Base-by-base conservation (phyloP, 345 rosid species). In the Citrus sinensis region DNA sequence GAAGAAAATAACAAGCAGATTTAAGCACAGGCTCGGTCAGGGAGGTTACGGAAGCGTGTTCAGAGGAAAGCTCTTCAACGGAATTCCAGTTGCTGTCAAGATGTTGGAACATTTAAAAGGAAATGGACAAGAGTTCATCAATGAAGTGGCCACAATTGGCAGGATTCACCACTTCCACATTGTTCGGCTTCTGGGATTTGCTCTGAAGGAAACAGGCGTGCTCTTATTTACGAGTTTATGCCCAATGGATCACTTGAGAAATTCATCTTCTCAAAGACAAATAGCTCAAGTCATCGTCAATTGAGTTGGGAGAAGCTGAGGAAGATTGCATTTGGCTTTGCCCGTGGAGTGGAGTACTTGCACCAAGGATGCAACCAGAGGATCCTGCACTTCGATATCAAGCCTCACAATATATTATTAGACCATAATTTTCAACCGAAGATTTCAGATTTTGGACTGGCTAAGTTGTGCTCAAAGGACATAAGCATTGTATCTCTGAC, bases 11-110 rank as follows among this genome's bases (percentile, higher is more conserved):
- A 59, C 76, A 0, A 9, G 54, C 16, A 59, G 7, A 19, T 73
- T 73, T 24, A 34, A 25, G 75, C 63, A 73, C 67, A 73, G 58
- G 16, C 54, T 73, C n/a, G 76, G 76, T 0, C 67, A 58, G 25
- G 76, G 54, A 73, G 76, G 76, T 3, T 73, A 73, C 4, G 76
- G 76, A 73, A 58, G 76, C 24, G 76, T 73, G 32, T 61, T 24
- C 32, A 27, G 27, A 61, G 32, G 65, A 29, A 61, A 25, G 6
- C 30, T 61, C 29, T 61, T 29, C 29, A 29, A 61, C 27, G 65
- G 65, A 4, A 11, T 27, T 27, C 65, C 30, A 24, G 34, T 61
- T 24, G 34, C 65, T 25, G 34, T 61, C 14, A 61, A 61, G 65
- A 27, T 61, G 65, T 10, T 61, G 30, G 17, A 25, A 4, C 29